These are phyloP conservation scores for Colletotrichum paranaense DNA, from an alignment of 2,329 filamentous ascomycete species.

Conservation along the genomic window DNA sequence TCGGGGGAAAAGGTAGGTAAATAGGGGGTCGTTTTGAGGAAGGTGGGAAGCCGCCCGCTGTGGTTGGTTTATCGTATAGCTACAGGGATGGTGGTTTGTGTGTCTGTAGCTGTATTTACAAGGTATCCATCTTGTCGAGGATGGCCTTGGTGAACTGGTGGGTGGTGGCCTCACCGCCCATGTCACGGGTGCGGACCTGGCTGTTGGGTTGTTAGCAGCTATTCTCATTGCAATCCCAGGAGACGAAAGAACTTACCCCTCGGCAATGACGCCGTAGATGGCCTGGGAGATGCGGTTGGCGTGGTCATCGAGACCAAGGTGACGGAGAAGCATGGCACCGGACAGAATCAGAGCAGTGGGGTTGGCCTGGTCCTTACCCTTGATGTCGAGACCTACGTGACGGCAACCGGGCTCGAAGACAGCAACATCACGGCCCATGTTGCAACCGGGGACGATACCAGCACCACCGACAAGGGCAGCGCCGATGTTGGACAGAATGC, in stretches of 20 bases:
- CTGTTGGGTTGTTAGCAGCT: slow-evolving; percentile 63
- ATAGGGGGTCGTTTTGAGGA: slow-evolving; percentile 9
- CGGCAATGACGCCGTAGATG: slow-evolving; percentile 81
- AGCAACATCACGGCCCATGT: slow-evolving; percentile 98
- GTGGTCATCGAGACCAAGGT: slow-evolving; percentile 97
- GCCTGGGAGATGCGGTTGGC: slow-evolving; percentile 98
- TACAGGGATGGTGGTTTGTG: slow-evolving; percentile 9
- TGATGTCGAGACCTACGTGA: slow-evolving; percentile 99
- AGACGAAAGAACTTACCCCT: slow-evolving; percentile 74
- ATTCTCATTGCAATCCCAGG: background rate
- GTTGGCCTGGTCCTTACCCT: slow-evolving; percentile 99
- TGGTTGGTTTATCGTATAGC: slow-evolving; percentile 22
- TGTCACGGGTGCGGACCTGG: slow-evolving; percentile 90
- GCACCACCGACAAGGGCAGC: slow-evolving; percentile 96
- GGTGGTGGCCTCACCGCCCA: slow-evolving; percentile 91
- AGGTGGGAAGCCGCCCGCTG: slow-evolving; percentile 10
- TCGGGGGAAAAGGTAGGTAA: background rate
- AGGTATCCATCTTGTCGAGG: slow-evolving; percentile 91
- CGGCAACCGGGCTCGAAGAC: slow-evolving; percentile 99
- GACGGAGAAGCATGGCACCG: slow-evolving; percentile 95
- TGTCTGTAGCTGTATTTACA: slow-evolving; percentile 57
- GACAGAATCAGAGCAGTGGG: slow-evolving; percentile 95
- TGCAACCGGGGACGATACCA: slow-evolving; percentile 97
- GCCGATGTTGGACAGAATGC: slow-evolving; percentile 98
- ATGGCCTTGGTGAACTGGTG: slow-evolving; percentile 96